Evolutionary conservation across 2,329 filamentous ascomycete species (phyloP), one percentile per base, ranked within the genome.

Genomic region (Balansia obtecta): DNA sequence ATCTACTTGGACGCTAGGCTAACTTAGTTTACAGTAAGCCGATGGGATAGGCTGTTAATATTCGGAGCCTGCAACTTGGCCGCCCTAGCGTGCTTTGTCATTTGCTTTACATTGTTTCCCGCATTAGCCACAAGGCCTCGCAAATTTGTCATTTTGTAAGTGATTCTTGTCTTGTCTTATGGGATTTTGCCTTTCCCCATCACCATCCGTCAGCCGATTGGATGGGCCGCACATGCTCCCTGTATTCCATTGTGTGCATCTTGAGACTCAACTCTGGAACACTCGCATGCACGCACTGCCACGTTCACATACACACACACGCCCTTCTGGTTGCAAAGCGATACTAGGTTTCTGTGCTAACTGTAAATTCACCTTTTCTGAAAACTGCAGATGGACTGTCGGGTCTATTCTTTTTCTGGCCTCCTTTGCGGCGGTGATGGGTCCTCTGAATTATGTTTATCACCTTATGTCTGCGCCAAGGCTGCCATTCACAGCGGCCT

Each of bases 111-210:
- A 59, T 75, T 97, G 51, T 91, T 95, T 71, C 90, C 90, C 50
- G 76, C 90, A 53, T 77, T 96, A 58, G 78, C 86, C 57, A 69
- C 88, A 57, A 83, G 79, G 65, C 90, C 91, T 58, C 82, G 86
- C 69, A 98, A 97, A 75, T 96, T 98, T 74, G 90, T 91, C 50
- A 89, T 95, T 57, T 69, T 97, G 93, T 97, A 82, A 86, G 91
- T 91, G 55, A 58, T 56, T 51, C 48, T 55, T 50, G 46, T 51
- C 48, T 55, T 50, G 46, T 52, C 43, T 52, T 53, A 45, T 50
- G 44, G 53, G 11, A 18, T 43, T 51, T 45, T 18, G 20, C 34
- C 53, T 55, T 52, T 56, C 46, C 46, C 37, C 41, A 33, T 42
- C 32, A 44, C 22, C 12, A 30, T 42, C 27, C 12, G 27, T 34